phyloP scores from a whole-genome alignment of 1,139 yeast genomes.

The Geotrichum carabidarum region DNA sequence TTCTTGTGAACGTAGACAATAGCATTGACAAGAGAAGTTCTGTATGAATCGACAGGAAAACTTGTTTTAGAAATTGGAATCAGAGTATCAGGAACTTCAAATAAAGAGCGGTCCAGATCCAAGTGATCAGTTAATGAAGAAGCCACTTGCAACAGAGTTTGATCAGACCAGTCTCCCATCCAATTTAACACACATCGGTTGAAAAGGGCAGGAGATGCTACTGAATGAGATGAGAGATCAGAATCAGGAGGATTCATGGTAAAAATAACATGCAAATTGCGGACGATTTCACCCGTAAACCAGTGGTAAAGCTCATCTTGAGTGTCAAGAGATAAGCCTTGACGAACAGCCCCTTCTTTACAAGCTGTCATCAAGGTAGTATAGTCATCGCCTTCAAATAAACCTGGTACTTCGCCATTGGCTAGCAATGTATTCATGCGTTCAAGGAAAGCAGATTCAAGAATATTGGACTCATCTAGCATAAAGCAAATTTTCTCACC shows the following conservation, averaged over 20 bases:
- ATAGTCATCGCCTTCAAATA: conserved; percentile 74
- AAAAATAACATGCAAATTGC: conserved; percentile 77
- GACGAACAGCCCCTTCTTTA: conserved; percentile 52
- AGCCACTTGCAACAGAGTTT: conserved; percentile 51
- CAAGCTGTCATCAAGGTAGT: conserved; percentile 52
- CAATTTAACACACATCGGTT: conserved; percentile 86
- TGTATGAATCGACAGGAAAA: conserved; percentile 31
- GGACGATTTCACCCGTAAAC: conserved; percentile 66
- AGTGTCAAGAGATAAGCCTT: conserved; percentile 61
- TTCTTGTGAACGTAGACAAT: conserved; percentile 46
- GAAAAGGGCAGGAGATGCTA: conserved; percentile 84
- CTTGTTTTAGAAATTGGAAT: conserved; percentile 21
- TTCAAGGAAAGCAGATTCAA: conserved; percentile 77
- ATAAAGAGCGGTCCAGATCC: conserved; percentile 51
- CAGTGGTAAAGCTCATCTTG: conserved; percentile 70
- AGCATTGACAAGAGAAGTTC: conserved; percentile 48
- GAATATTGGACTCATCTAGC: conserved; percentile 73
- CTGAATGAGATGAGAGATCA: conserved; percentile 42
- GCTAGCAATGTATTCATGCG: conserved; percentile 89
- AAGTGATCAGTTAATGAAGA: conserved; percentile 41
- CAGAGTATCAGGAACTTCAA: conserved; percentile 35
- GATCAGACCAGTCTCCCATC: conserved; percentile 79
- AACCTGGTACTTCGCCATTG: conserved; percentile 87
- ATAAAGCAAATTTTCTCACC: conserved; percentile 69
- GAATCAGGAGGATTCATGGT: conserved; percentile 58